Evolutionary conservation across 169 alveolate species (phyloP), one percentile per base, ranked within the genome.

Genomic region (Plasmodium relictum): DNA sequence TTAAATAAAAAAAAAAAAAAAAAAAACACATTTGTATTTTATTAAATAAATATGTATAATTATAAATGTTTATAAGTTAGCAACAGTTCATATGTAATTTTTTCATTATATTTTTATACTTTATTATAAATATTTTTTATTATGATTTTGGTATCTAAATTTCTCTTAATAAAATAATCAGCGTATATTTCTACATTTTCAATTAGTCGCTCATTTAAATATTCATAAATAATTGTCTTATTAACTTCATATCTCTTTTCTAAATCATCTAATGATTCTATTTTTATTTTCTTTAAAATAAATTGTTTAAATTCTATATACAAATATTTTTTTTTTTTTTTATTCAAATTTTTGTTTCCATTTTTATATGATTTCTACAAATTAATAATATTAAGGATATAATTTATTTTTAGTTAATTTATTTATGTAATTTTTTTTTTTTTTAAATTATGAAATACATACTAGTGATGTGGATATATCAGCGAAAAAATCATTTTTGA

Each of bases 161-260:
- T 59, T 72, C 66, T 65, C 59, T 80, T 80, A 9, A 18, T 50
- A 66, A 80, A 80, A 68, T 80, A 80, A 16, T 68, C 90, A 22
- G 80, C 78, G 31, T 80, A 80, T 58, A 24, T 22, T n/a, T 80
- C 90, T 71, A 80, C 83, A 31, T 80, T 83, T 12, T 80, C 63
- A 42, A 68, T 65, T 39, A 80, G 20, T 52, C 66, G 83, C 0
- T 80, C 90, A 42, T 16, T 14, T 18, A 80, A 56, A 31, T 37
- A 80, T 6, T 59, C 90, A 54, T 80, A 80, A 37, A 80, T 80
- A 66, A 66, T 18, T 42, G 45, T 50, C 14, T 58, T 63, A 4
- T n/a, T 31, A 16, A 80, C 68, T 66, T 80, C 70, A 37, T 44
- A 58, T 44, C 52, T 68, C 6, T 61, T 80, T 14, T 80, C 83